A percentile compares a stretch with the other conserved stretches of the same genome.
phyloP scores from a whole-genome alignment of 805 yeast species.

The Myxozyma nipponensis region DNA sequence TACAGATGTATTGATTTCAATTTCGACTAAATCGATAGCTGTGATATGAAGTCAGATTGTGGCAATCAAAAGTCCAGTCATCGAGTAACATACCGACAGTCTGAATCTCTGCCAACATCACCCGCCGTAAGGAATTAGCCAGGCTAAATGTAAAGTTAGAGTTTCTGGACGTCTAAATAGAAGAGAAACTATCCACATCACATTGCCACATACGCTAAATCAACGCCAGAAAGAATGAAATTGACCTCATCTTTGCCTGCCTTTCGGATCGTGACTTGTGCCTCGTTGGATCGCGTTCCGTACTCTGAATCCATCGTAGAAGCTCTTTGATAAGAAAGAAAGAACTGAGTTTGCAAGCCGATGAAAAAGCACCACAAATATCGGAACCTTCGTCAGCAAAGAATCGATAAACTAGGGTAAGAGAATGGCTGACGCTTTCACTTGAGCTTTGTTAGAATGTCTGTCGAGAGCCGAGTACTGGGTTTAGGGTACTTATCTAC shows the following conservation, averaged over 20 bases:
- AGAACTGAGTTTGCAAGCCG: no score
- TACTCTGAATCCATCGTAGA: not conserved
- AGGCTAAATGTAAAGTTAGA: slow-evolving; percentile 42
- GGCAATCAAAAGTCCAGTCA: not conserved
- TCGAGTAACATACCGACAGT: slow-evolving; percentile 49
- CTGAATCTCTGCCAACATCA: slow-evolving; percentile 94
- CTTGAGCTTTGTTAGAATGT: no score
- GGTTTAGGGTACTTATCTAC: no score
- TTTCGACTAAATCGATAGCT: slow-evolving; percentile 94
- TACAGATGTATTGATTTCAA: slow-evolving; percentile 88
- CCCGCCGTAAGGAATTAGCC: slow-evolving; percentile 88
- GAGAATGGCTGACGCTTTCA: no score
- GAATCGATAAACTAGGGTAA: no score
- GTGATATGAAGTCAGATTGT: not conserved
- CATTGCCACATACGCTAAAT: slow-evolving; percentile 65
- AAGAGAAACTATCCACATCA: slow-evolving; percentile 21
- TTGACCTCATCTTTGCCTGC: slow-evolving; percentile 85
- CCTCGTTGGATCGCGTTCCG: slow-evolving; percentile 42
- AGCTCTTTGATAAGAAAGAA: no score
- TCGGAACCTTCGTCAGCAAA: no score
- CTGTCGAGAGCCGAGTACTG: no score
- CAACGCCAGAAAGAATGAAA: slow-evolving; percentile 81
- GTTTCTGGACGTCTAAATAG: not conserved
- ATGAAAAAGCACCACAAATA: no score
- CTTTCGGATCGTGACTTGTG: slow-evolving; percentile 83